phyloP scores from a whole-genome alignment of 345 rosid genomes.

The Rubroshorea leprosula region DNA sequence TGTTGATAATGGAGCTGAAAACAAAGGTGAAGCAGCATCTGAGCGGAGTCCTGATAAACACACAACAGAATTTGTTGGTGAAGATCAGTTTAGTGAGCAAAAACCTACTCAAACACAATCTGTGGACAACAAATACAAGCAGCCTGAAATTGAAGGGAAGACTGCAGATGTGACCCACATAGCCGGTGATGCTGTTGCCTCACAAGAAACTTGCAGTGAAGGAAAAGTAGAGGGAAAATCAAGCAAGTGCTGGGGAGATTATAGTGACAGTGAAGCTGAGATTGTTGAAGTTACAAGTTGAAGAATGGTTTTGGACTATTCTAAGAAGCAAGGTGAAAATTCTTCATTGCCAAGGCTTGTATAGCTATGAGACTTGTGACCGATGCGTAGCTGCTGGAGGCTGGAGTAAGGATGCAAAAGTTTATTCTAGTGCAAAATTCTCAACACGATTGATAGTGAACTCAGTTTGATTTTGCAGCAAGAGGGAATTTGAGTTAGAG shows the following conservation, averaged over 20 bases:
- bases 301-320: conserved; percentile 18
- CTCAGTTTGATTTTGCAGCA: conserved; percentile 12
- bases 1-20: conserved; percentile 32
- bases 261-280: conserved; percentile 70
- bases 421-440: conserved; percentile 11
- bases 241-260: conserved; percentile 76
- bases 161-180: conserved; percentile 11
- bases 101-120: conserved; percentile 24
- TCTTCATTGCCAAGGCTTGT: conserved; percentile 9
- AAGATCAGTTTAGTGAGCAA: conserved; percentile 30
- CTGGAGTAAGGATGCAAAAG: background rate
- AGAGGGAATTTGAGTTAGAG: conserved; percentile 5
- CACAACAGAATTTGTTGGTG: conserved; percentile 31
- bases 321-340: background rate
- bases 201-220: conserved; percentile 31
- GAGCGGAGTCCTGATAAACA: conserved; percentile 30
- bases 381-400: background rate
- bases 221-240: conserved; percentile 33
- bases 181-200: conserved; percentile 22
- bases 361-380: background rate
- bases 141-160: conserved; percentile 30
- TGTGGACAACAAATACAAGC: conserved; percentile 25
- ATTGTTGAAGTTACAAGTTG: conserved; percentile 55
- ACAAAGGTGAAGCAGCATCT: conserved; percentile 33
- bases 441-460: background rate